Conservation (phyloP, 2,329 filamentous ascomycete species). For the Diaporthe sp. region DNA sequence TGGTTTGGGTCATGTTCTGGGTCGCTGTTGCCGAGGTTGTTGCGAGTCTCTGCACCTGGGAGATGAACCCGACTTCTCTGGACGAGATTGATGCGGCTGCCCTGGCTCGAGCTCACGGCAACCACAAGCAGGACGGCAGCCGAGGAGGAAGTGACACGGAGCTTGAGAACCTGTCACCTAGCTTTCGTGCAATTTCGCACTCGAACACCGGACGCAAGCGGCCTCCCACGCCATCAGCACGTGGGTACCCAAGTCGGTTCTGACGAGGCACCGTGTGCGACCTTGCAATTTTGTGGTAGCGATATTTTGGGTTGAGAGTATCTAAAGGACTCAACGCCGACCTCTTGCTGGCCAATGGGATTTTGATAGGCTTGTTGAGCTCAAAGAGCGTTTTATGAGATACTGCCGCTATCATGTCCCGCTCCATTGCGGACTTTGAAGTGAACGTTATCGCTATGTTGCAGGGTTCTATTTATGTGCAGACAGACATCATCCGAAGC, state of each 20-base stretch:
- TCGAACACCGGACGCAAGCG: neutral
- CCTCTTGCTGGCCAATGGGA: neutral
- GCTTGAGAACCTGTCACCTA: slow-evolving; percentile 46
- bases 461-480: neutral
- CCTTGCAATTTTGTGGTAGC: neutral
- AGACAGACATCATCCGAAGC: neutral
- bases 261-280: neutral
- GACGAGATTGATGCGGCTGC: slow-evolving; percentile 46
- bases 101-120: slow-evolving; percentile 40
- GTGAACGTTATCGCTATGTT: neutral
- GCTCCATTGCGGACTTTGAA: neutral
- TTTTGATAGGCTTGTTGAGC: neutral
- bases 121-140: slow-evolving; percentile 37
- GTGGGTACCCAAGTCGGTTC: neutral
- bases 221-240: slow-evolving; percentile 21
- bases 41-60: slow-evolving; percentile 60
- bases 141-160: slow-evolving; percentile 47
- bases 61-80: slow-evolving; percentile 54
- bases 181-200: slow-evolving; percentile 13
- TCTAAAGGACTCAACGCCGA: neutral
- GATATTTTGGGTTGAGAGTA: neutral
- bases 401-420: neutral
- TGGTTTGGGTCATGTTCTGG: slow-evolving; percentile 62
- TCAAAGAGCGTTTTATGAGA: neutral
- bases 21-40: slow-evolving; percentile 59